phyloP scores from a whole-genome alignment of 2,329 filamentous ascomycete genomes.

The Reticulascus tulasneorum region DNA sequence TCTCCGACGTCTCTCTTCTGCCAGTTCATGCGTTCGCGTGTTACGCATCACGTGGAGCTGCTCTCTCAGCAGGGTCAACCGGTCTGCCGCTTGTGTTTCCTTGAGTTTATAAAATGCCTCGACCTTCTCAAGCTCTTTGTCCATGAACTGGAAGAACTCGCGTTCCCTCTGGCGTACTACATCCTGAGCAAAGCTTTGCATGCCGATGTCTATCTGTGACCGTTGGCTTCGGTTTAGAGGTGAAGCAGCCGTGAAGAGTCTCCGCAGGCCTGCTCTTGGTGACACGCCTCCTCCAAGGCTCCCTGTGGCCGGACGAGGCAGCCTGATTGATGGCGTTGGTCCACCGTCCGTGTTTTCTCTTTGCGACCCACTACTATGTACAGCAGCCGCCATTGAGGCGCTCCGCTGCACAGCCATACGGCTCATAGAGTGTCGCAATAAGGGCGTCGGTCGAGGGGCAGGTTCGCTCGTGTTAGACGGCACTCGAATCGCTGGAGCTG shows the following conservation, averaged over 20 bases:
- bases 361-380: too few relatives aligned
- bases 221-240: conserved; percentile 29
- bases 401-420: conserved; percentile 31
- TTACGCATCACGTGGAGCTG: conserved; percentile 94
- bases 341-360: background rate
- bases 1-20: conserved; percentile 34
- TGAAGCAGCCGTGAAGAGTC: conserved; percentile 35
- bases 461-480: conserved; percentile 25
- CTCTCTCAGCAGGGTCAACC: conserved; percentile 67
- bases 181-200: conserved; percentile 39
- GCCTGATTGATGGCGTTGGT: conserved; percentile 1
- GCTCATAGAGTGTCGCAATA: conserved; percentile 13
- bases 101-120: conserved; percentile 86
- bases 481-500: conserved; percentile 47
- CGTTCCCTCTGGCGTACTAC: conserved; percentile 69
- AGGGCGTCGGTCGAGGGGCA: conserved; percentile 8
- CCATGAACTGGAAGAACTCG: conserved; percentile 86
- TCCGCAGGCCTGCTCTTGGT: conserved; percentile 22
- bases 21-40: conserved; percentile 69
- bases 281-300: conserved; percentile 4
- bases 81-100: conserved; percentile 75
- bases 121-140: conserved; percentile 83
- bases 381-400: conserved; percentile 23
- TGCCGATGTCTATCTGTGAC: conserved; percentile 36
- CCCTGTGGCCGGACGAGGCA: conserved; percentile 8